Conservation (phyloP, 176 grass and related monocot species). For the Carex cristatella region DNA sequence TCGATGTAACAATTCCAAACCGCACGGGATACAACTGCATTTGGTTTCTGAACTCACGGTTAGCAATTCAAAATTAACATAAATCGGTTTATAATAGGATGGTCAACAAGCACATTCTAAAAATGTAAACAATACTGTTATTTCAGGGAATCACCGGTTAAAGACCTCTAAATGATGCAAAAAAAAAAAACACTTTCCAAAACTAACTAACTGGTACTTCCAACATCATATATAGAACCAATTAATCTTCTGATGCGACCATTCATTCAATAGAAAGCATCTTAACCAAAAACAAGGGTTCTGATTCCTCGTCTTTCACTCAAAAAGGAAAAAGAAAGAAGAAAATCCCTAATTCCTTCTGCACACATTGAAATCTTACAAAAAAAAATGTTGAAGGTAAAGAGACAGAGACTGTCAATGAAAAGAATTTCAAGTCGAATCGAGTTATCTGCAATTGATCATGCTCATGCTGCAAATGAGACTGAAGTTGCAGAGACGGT, state of each 20-base stretch:
- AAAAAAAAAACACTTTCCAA: background rate
- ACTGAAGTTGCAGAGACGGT: background rate
- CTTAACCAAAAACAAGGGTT: background rate
- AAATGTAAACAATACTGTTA: background rate
- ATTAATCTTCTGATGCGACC: background rate
- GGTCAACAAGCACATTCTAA: background rate
- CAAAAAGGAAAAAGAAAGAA: too few species aligned
- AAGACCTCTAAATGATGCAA: background rate
- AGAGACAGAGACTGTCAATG: slow-evolving; percentile 20
- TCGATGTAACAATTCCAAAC: background rate
- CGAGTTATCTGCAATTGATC: slow-evolving; percentile 3
- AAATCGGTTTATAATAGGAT: background rate
- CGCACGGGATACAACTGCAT: background rate
- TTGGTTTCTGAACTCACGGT: background rate
- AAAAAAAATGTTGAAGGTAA: background rate
- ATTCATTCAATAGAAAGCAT: background rate
- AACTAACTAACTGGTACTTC: background rate
- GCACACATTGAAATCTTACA: background rate
- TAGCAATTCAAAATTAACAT: background rate
- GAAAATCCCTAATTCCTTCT: background rate
- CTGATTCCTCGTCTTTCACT: background rate
- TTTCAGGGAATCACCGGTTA: background rate
- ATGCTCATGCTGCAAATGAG: background rate
- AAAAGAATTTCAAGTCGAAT: slow-evolving; percentile 18
- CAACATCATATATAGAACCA: slow-evolving; percentile 6